Percentiles rank a stretch among this genome's conserved stretches.
phyloP scores from a whole-genome alignment of 148 eudicot species.

The Rhododendron ovatum region DNA sequence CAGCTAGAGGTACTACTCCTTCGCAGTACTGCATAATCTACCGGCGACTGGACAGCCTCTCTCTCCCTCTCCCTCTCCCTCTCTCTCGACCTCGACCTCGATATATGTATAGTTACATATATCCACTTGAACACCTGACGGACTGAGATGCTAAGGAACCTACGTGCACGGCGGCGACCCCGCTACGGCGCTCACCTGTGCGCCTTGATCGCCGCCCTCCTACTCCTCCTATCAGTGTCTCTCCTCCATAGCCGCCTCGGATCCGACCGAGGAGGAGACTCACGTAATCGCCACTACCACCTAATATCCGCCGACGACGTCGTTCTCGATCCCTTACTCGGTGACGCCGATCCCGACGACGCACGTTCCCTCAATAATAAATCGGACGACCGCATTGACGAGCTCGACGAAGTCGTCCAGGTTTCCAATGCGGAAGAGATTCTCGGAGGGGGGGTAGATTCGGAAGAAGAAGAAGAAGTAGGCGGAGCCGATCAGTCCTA shows the following conservation, averaged over 20 bases:
- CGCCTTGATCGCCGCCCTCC: slow-evolving; percentile 39
- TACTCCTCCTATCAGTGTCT: slow-evolving; percentile 59
- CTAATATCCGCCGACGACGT: slow-evolving; percentile 9
- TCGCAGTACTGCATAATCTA: too few relatives aligned
- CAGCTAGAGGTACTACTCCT: too few relatives aligned
- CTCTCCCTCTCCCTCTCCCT: neutral
- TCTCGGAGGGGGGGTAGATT: slow-evolving; percentile 21
- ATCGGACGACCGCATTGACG: slow-evolving; percentile 57
- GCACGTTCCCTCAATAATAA: slow-evolving; percentile 6
- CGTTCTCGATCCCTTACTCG: slow-evolving; percentile 22
- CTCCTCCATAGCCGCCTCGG: slow-evolving; percentile 59
- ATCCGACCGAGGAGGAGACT: slow-evolving; percentile 18
- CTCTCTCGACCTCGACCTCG: too few relatives aligned
- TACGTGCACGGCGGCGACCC: slow-evolving; percentile 59
- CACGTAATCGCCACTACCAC: slow-evolving; percentile 10
- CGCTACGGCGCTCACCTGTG: slow-evolving; percentile 41
- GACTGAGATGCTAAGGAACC: slow-evolving; percentile 24
- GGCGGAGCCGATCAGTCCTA: slow-evolving; percentile 3
- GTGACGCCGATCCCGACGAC: slow-evolving; percentile 18
- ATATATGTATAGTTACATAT: too few relatives aligned
- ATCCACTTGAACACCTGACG: neutral
- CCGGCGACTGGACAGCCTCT: neutral
- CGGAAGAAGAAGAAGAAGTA: slow-evolving; percentile 15
- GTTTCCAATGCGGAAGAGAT: slow-evolving; percentile 28
- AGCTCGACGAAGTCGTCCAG: slow-evolving; percentile 26